Conservation (phyloP, 164 flowering plant genomes). For the Paratinospora sagittata region DNA sequence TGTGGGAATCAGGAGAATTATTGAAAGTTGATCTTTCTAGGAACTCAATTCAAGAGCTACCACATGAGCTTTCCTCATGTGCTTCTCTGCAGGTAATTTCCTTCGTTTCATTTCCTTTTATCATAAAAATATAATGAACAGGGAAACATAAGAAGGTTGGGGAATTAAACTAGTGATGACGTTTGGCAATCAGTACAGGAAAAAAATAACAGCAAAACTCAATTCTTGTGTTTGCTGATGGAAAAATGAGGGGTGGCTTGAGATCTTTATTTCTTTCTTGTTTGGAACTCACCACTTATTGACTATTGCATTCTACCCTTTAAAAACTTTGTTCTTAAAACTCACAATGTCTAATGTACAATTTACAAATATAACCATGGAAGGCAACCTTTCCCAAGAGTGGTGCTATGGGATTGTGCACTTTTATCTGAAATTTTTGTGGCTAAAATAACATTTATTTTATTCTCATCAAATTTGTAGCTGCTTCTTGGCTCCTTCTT, state of each 20-base stretch:
- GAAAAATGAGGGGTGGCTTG: no score
- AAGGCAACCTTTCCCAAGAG: neutral
- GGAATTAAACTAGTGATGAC: no score
- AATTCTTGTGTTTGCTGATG: neutral
- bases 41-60: conserved; percentile 71
- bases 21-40: conserved; percentile 70
- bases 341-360: neutral
- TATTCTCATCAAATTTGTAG: no score
- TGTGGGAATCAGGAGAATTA: conserved; percentile 73
- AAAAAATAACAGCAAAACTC: neutral
- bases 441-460: no score
- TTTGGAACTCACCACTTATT: no score
- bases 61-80: conserved; percentile 65
- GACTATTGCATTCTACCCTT: no score
- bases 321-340: no score
- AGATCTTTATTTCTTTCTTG: no score
- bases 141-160: neutral
- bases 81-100: conserved; percentile 58
- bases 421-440: no score
- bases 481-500: no score
- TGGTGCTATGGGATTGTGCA: no score
- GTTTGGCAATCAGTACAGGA: neutral
- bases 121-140: neutral
- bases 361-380: neutral
- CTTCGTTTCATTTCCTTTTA: neutral